Evolutionary conservation across 2,329 filamentous ascomycete genomes (phyloP), one percentile per base, ranked within the genome.

Genomic region (Raffaelea deltoideospora): DNA sequence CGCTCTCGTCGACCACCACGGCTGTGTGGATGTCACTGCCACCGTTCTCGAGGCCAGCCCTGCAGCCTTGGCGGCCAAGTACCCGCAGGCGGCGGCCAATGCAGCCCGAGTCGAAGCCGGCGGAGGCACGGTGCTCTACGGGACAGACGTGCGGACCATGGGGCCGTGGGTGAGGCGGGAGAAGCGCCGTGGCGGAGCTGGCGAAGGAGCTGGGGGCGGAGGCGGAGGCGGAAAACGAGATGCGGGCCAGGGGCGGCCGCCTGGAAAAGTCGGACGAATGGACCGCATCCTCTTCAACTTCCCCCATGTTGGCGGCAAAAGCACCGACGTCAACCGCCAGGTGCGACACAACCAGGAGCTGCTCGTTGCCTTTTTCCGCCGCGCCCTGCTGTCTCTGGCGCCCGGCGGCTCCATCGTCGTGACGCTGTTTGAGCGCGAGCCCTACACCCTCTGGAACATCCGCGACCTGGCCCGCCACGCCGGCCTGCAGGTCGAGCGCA

Each of bases 391-490:
- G 2, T 63, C 67, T 2, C 64, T 82, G 2, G 59, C 68, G 0
- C 61, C 60, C 1, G 63, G 66, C 6, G 76, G 76, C 26, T 53
- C 70, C 47, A 76, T 95, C 37, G 59, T 94, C 36, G 76, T 96
- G 18, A 92, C 86, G 0, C 61, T 96, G 10, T 98, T 98, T 54
- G 88, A 95, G 56, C 82, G 81, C 40, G 80, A 92, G 55, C 90
- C 90, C 1, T 98, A 98, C 55, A 88, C 85, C 3, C 68, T 95
- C 1, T 98, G 90, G 90, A 95, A 96, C 59, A 69, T 96, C 20
- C 72, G 78, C 26, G 88, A 95, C 60, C 64, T 98, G 21, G 90
- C 73, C 2, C 69, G 88, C 7, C 84, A 94, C 54, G 66, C 67
- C 5, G 82, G 80, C 5, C 59, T 88, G 35, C 69, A 72, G 49